phyloP scores from a whole-genome alignment of 2,329 filamentous ascomycete genomes.

The Stachybotrys echinatus region DNA sequence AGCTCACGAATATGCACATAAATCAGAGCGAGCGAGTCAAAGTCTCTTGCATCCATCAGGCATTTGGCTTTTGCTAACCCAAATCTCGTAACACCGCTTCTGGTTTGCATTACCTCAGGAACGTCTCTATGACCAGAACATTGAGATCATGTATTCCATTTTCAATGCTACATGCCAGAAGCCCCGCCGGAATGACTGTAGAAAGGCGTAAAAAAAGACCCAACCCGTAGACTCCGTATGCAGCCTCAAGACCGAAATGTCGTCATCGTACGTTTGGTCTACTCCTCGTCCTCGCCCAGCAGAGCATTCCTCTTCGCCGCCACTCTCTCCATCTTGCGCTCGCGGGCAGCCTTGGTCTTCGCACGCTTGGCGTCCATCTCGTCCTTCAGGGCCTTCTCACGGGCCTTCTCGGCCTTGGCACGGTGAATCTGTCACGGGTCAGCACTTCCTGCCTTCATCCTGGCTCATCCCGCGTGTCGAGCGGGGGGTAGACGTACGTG shows the following conservation, averaged over 20 bases:
- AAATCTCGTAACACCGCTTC: neutral
- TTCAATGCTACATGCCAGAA: slow-evolving; percentile 55
- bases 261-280: slow-evolving; percentile 38
- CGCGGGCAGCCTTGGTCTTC: slow-evolving; percentile 99
- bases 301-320: slow-evolving; percentile 85
- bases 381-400: slow-evolving; percentile 94
- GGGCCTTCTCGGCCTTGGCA: slow-evolving; percentile 98
- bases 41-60: neutral
- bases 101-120: neutral
- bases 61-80: neutral
- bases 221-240: slow-evolving; percentile 57
- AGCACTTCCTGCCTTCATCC: neutral
- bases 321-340: slow-evolving; percentile 93
- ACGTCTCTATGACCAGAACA: neutral
- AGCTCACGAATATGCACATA: neutral
- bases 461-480: neutral
- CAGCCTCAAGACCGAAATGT: slow-evolving; percentile 47
- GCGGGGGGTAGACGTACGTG: slow-evolving; percentile 70
- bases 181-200: slow-evolving; percentile 43
- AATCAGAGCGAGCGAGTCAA: neutral
- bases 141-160: slow-evolving; percentile 43
- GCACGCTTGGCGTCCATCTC: slow-evolving; percentile 99
- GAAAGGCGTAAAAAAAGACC: slow-evolving; percentile 45
- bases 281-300: slow-evolving; percentile 63
- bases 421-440: slow-evolving; percentile 77